These are phyloP conservation scores for Naganishia albida DNA, from an alignment of 1,284 basidiomycete species.

Conservation along the genomic window DNA sequence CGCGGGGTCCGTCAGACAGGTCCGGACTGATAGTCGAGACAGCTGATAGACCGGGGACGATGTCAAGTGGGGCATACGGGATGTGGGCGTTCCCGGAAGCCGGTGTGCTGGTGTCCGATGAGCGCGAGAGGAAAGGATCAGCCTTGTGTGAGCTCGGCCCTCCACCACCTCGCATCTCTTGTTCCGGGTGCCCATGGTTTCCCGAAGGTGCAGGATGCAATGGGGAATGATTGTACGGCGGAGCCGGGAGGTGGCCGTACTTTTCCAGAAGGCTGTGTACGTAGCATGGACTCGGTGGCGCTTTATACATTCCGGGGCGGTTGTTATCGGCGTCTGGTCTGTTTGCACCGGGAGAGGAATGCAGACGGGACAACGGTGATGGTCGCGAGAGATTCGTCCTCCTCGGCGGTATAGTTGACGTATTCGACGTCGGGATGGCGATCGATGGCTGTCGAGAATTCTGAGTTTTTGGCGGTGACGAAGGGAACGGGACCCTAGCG, in stretches of 20 bases:
- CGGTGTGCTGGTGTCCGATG: not conserved
- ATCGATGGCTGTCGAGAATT: slow-evolving; percentile 3
- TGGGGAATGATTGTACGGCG: slow-evolving; percentile 35
- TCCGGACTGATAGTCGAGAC: slow-evolving; percentile 11
- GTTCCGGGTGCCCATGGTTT: not conserved
- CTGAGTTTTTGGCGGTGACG: not conserved
- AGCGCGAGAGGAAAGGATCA: not conserved
- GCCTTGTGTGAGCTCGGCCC: slow-evolving; percentile 6
- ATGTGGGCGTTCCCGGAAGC: not conserved
- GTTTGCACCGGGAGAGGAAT: slow-evolving; percentile 18
- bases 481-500: slow-evolving; percentile 6
- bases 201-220: not conserved
- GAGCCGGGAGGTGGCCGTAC: slow-evolving; percentile 51
- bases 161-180: not conserved
- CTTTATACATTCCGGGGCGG: slow-evolving; percentile 11
- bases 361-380: slow-evolving; percentile 27
- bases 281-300: slow-evolving; percentile 48
- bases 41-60: slow-evolving; percentile 14
- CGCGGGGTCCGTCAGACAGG: not conserved
- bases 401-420: slow-evolving; percentile 5
- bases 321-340: not conserved
- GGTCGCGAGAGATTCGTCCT: slow-evolving; percentile 24
- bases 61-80: slow-evolving; percentile 2
- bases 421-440: not conserved
- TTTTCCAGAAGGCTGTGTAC: slow-evolving; percentile 55